Evolutionary conservation across 1,139 yeast species (phyloP).

Genomic region (Taphrina flavorubra): DNA sequence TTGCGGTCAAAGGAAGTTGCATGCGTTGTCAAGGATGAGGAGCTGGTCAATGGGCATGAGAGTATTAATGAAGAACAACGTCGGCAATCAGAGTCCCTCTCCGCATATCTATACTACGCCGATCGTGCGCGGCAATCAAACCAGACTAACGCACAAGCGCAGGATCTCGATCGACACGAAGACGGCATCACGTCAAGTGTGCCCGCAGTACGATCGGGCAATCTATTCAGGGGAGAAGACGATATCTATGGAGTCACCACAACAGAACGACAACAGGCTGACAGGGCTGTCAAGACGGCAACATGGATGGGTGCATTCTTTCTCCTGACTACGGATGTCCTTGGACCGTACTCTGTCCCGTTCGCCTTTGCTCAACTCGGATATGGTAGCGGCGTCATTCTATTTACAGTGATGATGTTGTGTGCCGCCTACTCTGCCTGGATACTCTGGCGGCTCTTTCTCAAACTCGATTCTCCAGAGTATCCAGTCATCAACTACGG

Average conservation of each 20-base stretch:
- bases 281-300: slow-evolving; percentile 18
- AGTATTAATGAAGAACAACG: neutral
- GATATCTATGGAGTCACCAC: neutral
- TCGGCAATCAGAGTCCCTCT: neutral
- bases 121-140: neutral
- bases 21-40: neutral
- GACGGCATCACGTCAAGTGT: neutral
- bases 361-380: slow-evolving; percentile 57
- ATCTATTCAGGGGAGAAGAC: neutral
- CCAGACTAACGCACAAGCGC: neutral
- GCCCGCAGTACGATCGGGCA: neutral
- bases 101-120: slow-evolving; percentile 11
- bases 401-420: slow-evolving; percentile 54
- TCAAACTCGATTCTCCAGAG: slow-evolving; percentile 54
- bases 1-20: neutral
- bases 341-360: slow-evolving; percentile 58
- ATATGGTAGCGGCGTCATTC: slow-evolving; percentile 56
- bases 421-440: slow-evolving; percentile 56
- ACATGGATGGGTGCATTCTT: slow-evolving; percentile 51
- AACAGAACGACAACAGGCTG: neutral
- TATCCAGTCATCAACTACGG: slow-evolving; percentile 56
- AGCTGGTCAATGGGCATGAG: neutral
- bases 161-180: neutral
- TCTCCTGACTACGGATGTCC: slow-evolving; percentile 58
- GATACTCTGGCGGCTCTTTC: slow-evolving; percentile 51